These are phyloP conservation scores for Botrytis cinerea DNA, from an alignment of 2,329 filamentous ascomycete species.

Conservation along the genomic window DNA sequence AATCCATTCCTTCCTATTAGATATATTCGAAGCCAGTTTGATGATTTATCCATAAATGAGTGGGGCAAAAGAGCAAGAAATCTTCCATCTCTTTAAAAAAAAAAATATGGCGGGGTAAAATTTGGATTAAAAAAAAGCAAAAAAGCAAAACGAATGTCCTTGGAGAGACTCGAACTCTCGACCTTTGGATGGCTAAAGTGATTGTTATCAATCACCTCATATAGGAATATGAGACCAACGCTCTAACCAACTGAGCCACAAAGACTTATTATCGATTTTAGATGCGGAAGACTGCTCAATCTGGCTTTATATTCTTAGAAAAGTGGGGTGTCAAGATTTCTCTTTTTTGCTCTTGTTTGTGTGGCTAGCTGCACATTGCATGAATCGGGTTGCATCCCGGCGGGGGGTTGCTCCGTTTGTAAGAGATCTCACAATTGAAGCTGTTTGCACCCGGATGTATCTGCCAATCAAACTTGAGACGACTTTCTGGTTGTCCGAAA, in stretches of 20 bases:
- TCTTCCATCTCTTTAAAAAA: background rate
- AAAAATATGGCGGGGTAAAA: background rate
- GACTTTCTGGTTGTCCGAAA: background rate
- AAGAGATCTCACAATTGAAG: background rate
- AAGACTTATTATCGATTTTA: constrained; percentile 36
- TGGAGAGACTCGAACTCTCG: constrained; percentile 54
- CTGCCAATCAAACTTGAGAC: background rate
- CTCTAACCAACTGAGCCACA: constrained; percentile 49
- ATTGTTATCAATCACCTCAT: constrained; percentile 13
- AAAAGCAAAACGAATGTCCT: constrained; percentile 40
- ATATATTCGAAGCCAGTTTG: background rate
- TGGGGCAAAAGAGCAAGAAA: background rate
- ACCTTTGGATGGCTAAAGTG: constrained; percentile 45
- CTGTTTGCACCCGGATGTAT: background rate
- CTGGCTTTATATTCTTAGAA: fast-evolving
- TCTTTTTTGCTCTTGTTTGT: background rate
- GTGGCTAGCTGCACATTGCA: background rate
- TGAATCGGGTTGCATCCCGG: background rate
- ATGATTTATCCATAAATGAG: background rate
- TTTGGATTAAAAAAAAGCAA: background rate
- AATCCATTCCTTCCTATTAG: background rate
- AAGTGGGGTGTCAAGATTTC: background rate
- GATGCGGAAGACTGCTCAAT: fast-evolving
- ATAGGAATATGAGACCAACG: constrained; percentile 45
- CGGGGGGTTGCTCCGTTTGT: background rate